Base-by-base conservation (phyloP, 306 rosid genomes). In the Corylus avellana region DNA sequence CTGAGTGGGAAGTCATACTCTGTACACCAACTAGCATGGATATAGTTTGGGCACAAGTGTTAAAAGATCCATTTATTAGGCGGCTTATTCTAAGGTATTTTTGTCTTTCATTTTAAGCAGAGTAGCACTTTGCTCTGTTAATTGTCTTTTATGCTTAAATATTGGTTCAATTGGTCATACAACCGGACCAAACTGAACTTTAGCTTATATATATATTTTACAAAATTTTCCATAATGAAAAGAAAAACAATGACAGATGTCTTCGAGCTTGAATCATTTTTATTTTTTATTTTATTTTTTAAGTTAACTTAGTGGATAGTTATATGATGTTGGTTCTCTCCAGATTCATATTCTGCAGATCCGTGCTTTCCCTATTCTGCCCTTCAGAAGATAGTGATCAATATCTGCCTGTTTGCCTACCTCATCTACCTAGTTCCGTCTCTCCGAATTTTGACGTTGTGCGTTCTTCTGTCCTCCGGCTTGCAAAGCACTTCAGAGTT, bases 341-440 rank as follows among this genome's bases (percentile, higher is more conserved):
- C 98, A 96, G 97, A 93, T 96, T 91, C 90, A 91, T 96, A 74
- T 91, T 96, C 83, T 96, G 97, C 87, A 92, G 94, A 83, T 82
- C 98, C 2, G 96, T 82, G 78, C 89, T 96, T 27, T 86, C 83
- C 17, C 79, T 79, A 82, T 88, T 93, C 90, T 85, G 89, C 74
- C 83, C 83, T 20, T 82, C 86, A 11, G 94, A 90, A 71, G 92
- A 90, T 54, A 79, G 81, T 18, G 94, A 91, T 56, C 92, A 78
- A 72, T 83, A 83, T 79, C 51, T 90, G 59, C 98, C 99, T 0
- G 80, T 90, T 75, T 93, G 99, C 86, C 84, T 96, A 74, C 98
- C 99, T 16, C 81, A 82, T 77, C 88, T 96, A 70, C 99, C 98
- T 46, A 50, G 37, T 71, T 83, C 89, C 1, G 84, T 96, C 63